Conservation (phyloP, 2,329 filamentous ascomycete species). For the Colletotrichum scovillei region DNA sequence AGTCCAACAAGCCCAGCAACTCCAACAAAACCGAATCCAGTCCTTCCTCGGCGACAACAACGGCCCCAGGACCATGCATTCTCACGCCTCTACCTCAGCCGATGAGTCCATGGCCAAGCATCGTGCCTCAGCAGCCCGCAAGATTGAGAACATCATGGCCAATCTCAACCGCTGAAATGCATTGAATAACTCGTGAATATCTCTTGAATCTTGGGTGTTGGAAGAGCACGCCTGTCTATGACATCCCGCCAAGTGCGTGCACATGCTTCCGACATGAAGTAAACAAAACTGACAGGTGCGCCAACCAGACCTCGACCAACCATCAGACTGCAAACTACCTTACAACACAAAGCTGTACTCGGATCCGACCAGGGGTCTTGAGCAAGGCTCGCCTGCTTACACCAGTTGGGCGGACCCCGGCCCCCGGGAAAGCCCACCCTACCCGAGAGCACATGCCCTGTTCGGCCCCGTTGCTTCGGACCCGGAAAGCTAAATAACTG, state of each 20-base stretch:
- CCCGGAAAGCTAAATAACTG: not conserved
- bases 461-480: not conserved
- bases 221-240: not conserved
- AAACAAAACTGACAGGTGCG: not conserved
- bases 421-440: no score
- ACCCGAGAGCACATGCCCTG: not conserved
- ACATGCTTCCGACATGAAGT: not conserved
- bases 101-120: not conserved
- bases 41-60: not conserved
- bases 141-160: not conserved
- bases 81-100: not conserved
- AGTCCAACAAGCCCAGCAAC: not conserved
- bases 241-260: not conserved
- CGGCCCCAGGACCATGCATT: not conserved
- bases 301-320: not conserved
- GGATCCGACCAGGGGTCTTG: not conserved
- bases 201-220: rapidly evolving
- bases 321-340: not conserved
- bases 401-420: no score
- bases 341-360: no score
- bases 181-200: not conserved
- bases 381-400: not conserved
- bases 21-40: not conserved
- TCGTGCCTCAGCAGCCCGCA: not conserved
- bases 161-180: not conserved